These are phyloP conservation scores for Globisporangium nagaii DNA, from an alignment of 352 stramenopile genomes.

Conservation along the genomic window DNA sequence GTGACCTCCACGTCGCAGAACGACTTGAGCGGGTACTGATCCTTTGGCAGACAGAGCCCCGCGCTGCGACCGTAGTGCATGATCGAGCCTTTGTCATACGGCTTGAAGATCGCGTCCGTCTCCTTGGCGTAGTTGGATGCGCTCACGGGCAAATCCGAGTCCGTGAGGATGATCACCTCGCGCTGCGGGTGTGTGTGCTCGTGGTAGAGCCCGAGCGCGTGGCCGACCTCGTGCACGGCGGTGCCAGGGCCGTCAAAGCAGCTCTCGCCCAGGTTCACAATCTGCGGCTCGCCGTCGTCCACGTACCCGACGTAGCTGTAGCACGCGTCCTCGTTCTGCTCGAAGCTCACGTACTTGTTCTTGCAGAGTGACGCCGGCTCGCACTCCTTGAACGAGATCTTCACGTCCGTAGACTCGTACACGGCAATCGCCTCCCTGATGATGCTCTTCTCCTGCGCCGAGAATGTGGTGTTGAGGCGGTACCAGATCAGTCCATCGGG, in stretches of 20 bases:
- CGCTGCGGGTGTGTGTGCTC: conserved; percentile 65
- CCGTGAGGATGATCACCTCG: conserved; percentile 65
- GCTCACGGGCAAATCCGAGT: conserved; percentile 51
- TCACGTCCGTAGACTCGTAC: conserved; percentile 52
- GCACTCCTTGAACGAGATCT: conserved; percentile 63
- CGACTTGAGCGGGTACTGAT: conserved; percentile 47
- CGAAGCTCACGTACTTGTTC: conserved; percentile 67
- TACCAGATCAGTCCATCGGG: conserved; percentile 67
- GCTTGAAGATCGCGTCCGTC: conserved; percentile 46
- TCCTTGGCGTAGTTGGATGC: conserved; percentile 68
- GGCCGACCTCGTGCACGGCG: conserved; percentile 59
- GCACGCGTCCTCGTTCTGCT: conserved; percentile 62
- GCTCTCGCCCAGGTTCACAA: conserved; percentile 62
- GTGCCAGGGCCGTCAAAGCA: conserved; percentile 55
- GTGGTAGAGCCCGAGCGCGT: conserved; percentile 61
- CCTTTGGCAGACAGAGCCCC: conserved; percentile 66
- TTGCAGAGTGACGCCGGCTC: conserved; percentile 46
- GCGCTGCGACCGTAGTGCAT: conserved; percentile 72
- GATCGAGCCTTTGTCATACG: conserved; percentile 68
- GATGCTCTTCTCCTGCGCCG: conserved; percentile 31
- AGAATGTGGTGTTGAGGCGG: conserved; percentile 50
- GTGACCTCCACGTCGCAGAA: conserved; percentile 67
- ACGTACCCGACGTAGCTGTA: conserved; percentile 75
- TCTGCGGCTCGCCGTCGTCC: conserved; percentile 52
- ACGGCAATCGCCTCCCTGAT: conserved; percentile 51